A percentile compares a stretch with the other conserved stretches of the same genome.
Conservation (phyloP, 1,139 yeast genomes). For the Scheffersomyces parashehatae region DNA sequence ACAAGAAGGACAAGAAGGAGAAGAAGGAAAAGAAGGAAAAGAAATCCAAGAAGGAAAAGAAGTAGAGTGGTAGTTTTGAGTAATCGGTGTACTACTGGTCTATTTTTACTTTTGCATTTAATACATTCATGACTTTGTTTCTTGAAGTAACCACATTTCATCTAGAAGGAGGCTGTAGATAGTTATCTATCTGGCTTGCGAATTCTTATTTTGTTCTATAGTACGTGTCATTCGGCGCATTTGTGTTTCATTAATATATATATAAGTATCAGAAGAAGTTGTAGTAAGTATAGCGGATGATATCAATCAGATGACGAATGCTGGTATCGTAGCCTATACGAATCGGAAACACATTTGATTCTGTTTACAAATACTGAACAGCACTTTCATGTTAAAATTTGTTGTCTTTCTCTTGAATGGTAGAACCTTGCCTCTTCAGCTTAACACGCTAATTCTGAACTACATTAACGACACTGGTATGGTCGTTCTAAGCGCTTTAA, state of each 20-base stretch:
- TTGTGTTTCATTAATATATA: constrained; percentile 1
- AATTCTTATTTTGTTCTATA: constrained; percentile 4
- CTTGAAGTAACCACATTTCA: background rate
- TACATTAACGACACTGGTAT: no score
- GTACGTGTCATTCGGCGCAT: background rate
- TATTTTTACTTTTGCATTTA: constrained; percentile 1
- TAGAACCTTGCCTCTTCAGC: no score
- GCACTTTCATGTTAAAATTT: no score
- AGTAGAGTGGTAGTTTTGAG: constrained; percentile 17
- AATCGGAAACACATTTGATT: no score
- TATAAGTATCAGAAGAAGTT: background rate
- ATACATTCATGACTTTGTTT: constrained; percentile 1
- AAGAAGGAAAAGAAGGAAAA: constrained; percentile 25
- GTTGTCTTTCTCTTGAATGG: no score
- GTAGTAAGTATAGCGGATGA: background rate
- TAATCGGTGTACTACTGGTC: no score
- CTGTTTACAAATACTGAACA: no score
- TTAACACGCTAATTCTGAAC: no score
- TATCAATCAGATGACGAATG: no score
- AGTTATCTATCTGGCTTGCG: background rate
- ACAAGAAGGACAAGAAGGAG: constrained; percentile 34
- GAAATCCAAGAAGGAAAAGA: constrained; percentile 47
- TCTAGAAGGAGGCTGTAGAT: no score
- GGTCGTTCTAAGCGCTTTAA: no score
- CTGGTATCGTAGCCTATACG: no score